Evolutionary conservation across 768 basidiomycete genomes (phyloP), one percentile per base, ranked within the genome.

Genomic region (Suillus sp.): DNA sequence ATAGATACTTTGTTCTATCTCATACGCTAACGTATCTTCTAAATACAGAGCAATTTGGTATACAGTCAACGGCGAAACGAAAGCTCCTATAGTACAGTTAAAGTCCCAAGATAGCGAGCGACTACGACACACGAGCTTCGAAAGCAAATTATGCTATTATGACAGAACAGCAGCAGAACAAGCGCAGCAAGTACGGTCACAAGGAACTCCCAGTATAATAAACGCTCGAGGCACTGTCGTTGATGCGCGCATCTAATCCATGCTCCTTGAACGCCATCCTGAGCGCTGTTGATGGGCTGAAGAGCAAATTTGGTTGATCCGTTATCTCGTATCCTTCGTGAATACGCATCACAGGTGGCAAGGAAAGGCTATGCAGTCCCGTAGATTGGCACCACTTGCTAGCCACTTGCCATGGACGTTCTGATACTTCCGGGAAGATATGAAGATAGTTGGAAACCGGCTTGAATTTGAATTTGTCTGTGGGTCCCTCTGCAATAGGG

Each of bases 181-280:
- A 57, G 11, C 10, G 6, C 56, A 40, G 37, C 9, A 57, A 13
- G 22, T 25, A 47, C 18, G 18, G 30, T 40, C 10, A 27, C 18
- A 7, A 0, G 16, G 56, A 57, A 20, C 25, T 40, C 56, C 56
- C 56, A 18, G 56, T 20, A 30, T 40, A 42, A 40, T 57, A 40
- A 27, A 40, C 18, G 38, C 56, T 57, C 11, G 56, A 57, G 18
- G 37, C 56, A 3, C 27, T 18, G 25, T 57, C 56, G 6, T 57
- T 40, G 38, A 57, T 14, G 9, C 18, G 10, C 1, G 25, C 18
- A 40, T 57, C 56, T 30, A 57, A 57, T 40, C 38, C 38, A 10
- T 57, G 56, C 27, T 27, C 56, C n/a, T 40, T 57, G 8, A 57
- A 57, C 5, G 56, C 56, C 56, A 57, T 40, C 38, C 56, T 57